phyloP scores from a whole-genome alignment of 345 rosid species.

The Salix caprea region DNA sequence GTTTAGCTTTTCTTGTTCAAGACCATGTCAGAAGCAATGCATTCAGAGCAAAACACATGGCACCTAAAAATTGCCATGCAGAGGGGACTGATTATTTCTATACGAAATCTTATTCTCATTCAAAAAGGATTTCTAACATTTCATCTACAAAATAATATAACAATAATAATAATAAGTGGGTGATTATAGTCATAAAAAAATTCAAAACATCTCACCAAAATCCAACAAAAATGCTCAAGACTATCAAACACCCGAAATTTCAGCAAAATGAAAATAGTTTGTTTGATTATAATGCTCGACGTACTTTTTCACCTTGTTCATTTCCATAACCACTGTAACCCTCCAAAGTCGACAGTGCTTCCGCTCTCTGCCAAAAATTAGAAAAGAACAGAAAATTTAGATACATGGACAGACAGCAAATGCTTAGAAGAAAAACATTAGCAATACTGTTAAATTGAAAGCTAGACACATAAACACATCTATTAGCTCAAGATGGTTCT shows the following conservation, averaged over 20 bases:
- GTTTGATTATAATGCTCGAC: constrained; percentile 6
- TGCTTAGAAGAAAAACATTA: not conserved
- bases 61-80: not conserved
- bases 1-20: not conserved
- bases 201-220: not conserved
- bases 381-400: not conserved
- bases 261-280: not conserved
- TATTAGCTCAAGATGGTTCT: no score
- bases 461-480: no score
- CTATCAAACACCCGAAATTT: not conserved
- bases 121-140: not conserved
- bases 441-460: not conserved
- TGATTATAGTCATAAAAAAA: no score
- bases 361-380: constrained; percentile 52
- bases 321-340: constrained; percentile 96
- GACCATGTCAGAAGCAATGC: not conserved
- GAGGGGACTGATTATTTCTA: not conserved
- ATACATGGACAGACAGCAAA: not conserved
- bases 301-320: constrained; percentile 94
- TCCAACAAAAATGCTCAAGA: not conserved
- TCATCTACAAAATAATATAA: not conserved
- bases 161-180: not conserved
- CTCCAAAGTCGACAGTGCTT: constrained; percentile 67
- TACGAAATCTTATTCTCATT: not conserved
- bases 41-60: not conserved